Conservation (phyloP, 345 rosid species). For the Gossypium longicalyx region DNA sequence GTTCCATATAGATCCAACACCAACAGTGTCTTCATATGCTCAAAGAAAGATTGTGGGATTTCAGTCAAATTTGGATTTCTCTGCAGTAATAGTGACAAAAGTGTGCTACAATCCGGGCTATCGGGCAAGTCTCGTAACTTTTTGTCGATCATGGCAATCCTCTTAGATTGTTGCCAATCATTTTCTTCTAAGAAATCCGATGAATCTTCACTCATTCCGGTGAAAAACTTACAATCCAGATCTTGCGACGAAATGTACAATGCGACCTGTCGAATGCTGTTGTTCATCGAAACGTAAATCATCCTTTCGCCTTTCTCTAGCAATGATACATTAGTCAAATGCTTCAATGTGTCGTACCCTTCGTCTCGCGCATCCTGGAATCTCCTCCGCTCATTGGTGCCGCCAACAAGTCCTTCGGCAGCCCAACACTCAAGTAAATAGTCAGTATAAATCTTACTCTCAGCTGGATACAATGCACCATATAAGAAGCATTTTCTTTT, state of each 20-base stretch:
- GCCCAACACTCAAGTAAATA: slow-evolving; percentile 24
- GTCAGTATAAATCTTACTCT: slow-evolving; percentile 13
- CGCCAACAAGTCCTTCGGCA: slow-evolving; percentile 14
- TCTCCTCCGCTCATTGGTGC: background rate
- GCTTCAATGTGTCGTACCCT: slow-evolving; percentile 13
- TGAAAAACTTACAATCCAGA: slow-evolving; percentile 11
- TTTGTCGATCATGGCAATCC: slow-evolving; percentile 18
- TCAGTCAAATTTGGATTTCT: slow-evolving; percentile 5
- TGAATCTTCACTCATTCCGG: slow-evolving; percentile 2
- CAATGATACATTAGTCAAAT: slow-evolving; percentile 18
- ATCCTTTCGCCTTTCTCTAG: slow-evolving; percentile 16
- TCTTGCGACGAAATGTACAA: slow-evolving; percentile 10
- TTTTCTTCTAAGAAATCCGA: background rate
- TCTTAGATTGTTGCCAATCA: slow-evolving; percentile 18
- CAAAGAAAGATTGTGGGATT: slow-evolving; percentile 17
- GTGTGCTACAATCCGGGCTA: slow-evolving; percentile 12
- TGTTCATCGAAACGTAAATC: slow-evolving; percentile 18
- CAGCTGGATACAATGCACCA: slow-evolving; percentile 21
- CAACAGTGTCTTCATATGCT: slow-evolving; percentile 1
- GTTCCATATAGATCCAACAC: slow-evolving; percentile 17
- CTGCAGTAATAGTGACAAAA: slow-evolving; percentile 20
- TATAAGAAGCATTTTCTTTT: slow-evolving; percentile 22
- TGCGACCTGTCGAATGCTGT: slow-evolving; percentile 17
- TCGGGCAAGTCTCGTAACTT: slow-evolving; percentile 10
- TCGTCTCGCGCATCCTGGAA: slow-evolving; percentile 10